These are phyloP conservation scores for Metschnikowia similis DNA, from an alignment of 805 yeast genomes.

Conservation along the genomic window DNA sequence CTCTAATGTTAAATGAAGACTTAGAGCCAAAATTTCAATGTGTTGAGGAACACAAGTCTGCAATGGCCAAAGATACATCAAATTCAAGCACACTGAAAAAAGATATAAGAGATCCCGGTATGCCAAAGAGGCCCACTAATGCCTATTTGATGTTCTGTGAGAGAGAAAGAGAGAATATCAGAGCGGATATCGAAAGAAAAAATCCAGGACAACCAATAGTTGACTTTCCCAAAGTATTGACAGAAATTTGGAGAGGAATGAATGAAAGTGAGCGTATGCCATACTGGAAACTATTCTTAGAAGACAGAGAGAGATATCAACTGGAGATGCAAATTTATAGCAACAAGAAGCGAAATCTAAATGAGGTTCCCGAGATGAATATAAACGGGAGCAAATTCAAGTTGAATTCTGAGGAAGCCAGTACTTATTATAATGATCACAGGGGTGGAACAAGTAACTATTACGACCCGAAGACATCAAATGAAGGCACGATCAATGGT, in stretches of 20 bases:
- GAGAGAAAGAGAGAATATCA: constrained; percentile 69
- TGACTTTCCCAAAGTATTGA: constrained; percentile 73
- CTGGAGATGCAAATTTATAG: constrained; percentile 62
- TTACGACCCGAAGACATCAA: background rate
- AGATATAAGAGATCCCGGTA: constrained; percentile 62
- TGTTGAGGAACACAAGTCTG: constrained; percentile 5
- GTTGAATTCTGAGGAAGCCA: background rate
- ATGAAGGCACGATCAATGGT: background rate
- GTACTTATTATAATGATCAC: background rate
- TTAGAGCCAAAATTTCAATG: constrained; percentile 17
- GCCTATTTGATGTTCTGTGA: constrained; percentile 89
- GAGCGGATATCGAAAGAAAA: constrained; percentile 49
- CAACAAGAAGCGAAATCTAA: constrained; percentile 6
- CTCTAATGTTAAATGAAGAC: constrained; percentile 31
- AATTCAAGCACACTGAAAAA: constrained; percentile 7
- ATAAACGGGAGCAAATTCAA: background rate
- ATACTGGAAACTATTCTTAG: constrained; percentile 69
- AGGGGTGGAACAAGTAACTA: background rate
- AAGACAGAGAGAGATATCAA: constrained; percentile 71
- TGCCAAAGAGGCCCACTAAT: constrained; percentile 87
- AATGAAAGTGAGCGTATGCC: constrained; percentile 67
- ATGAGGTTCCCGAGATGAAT: background rate
- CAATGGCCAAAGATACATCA: constrained; percentile 16
- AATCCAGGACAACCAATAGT: constrained; percentile 42
- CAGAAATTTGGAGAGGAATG: constrained; percentile 82